Base-by-base conservation (phyloP, 225 moss, liverwort and hornwort genomes). In the Anthoceros angustus region DNA sequence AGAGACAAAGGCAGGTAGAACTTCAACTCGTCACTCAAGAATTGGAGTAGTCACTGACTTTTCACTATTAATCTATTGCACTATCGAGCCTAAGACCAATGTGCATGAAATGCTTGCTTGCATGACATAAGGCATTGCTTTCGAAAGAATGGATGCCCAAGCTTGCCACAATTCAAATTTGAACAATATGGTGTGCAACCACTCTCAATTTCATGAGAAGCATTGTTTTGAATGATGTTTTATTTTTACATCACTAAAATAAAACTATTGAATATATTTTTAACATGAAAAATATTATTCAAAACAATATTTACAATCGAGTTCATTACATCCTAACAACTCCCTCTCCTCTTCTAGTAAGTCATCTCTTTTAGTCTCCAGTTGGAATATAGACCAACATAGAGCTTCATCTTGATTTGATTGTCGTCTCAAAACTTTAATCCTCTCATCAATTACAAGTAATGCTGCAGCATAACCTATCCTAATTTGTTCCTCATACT, bases 401-500 rank as follows among this genome's bases (percentile, higher is more conserved):
- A 55, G 5, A 55, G 18, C 14, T 18, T 55, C 55, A 55, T 55
- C 55, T 55, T 55, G 55, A 9, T 18, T 20, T 0, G 18, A 1
- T 55, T 55, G 55, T 55, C 23, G 55, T 20, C 4, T 55, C n/a
- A 55, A 55, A 55, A 55, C 55, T 23, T 55, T 55, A 18, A 55
- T 55, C 23, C 55, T 55, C 23, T 55, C 55, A 9, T 55, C 55
- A 55, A 55, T 55, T 55, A 55, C 55, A 9, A 55, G 14, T 20
- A 55, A 55, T 18, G 55, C 55, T 9, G 55, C 55, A 55, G 55
- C 55, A 55, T 55, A 55, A 15, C 55, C 55, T 9, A 55, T 55
- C 55, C 18, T 55, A 20, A 55, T 55, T 55, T 55, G 55, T 15
- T 55, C 55, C 14, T 55, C 55, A 55, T 18, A 55, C 23, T 55